Base-by-base conservation (phyloP, 225 moss, liverwort and hornwort species). In the Physcomitrellopsis africana region DNA sequence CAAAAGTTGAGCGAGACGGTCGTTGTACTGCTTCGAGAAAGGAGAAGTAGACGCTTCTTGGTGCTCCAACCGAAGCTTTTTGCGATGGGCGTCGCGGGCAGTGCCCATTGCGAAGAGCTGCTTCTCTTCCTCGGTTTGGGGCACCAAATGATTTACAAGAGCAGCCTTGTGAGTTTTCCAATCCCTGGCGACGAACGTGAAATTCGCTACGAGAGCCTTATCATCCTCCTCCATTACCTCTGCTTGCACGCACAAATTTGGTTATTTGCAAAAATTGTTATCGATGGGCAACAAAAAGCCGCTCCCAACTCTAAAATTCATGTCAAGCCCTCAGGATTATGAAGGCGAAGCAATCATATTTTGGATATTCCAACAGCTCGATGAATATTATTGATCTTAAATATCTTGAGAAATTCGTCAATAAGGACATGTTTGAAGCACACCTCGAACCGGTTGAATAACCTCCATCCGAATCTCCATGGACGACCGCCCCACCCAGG, bases 401-500 rank as follows among this genome's bases (percentile, higher is more conserved):
- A 51, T 56, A 16, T 11, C 49, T 49, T 49, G 49, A 14, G 5
- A 49, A 49, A 11, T 49, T 49, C 49, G 49, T 49, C 3, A 53
- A 37, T 37, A 2, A 70, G 29, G 55, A 48, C 18, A 19, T 72
- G 52, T 7, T 66, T 13, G 45, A 44, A 64, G 59, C 69, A 52
- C 22, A 84, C 81, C 87, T 66, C 72, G 76, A 61, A 87, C 80
- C 14, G 90, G 92, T 81, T 97, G 96, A 63, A 88, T 85, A 51
- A 97, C 92, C 74, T 92, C 94, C 92, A 97, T 97, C 23, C 94
- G 89, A 77, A 97, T 97, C 81, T 97, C 96, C 96, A 97, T 97
- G 67, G 94, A 97, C 1, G 96, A 87, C 52, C 92, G 88, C 44
- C 96, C 96, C 48, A 91, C 94, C 96, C 96, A 94, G 54, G 90